These are phyloP conservation scores for Jaminaea rosea DNA, from an alignment of 1,284 basidiomycete genomes.

Conservation along the genomic window DNA sequence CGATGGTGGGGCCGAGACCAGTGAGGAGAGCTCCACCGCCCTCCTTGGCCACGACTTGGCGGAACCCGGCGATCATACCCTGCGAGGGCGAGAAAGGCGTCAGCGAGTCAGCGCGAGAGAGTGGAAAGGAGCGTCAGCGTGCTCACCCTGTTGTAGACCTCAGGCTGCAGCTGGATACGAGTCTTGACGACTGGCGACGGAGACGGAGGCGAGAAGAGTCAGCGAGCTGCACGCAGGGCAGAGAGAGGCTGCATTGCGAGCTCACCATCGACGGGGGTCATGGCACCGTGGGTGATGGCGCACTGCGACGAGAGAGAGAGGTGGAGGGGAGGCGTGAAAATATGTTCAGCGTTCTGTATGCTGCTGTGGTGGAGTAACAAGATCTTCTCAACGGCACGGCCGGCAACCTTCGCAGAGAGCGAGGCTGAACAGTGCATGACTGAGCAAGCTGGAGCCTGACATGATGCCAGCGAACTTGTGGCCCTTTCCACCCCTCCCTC, in stretches of 20 bases:
- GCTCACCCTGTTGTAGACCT: constrained; percentile 54
- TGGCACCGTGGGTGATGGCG: constrained; percentile 74
- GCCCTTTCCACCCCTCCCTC: background rate
- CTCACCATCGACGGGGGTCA: constrained; percentile 41
- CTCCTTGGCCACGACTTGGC: constrained; percentile 42
- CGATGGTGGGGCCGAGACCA: constrained; percentile 43
- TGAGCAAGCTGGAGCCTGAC: background rate
- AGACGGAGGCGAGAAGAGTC: background rate
- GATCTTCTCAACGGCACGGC: background rate
- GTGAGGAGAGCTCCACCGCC: constrained; percentile 45
- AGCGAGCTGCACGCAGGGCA: background rate
- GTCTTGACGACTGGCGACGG: constrained; percentile 66
- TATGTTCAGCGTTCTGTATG: too few relatives aligned
- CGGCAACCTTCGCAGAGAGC: background rate
- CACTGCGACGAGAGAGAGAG: constrained; percentile 41
- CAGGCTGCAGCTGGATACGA: constrained; percentile 79
- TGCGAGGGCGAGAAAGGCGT: background rate
- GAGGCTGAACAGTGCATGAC: background rate
- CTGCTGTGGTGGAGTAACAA: too few relatives aligned
- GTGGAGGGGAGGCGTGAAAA: too few relatives aligned
- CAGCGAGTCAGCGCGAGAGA: background rate
- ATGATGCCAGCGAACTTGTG: too few relatives aligned
- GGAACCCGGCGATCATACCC: constrained; percentile 45
- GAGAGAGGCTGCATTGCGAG: too few relatives aligned
- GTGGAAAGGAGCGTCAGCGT: background rate